Base-by-base conservation (phyloP, 78 protist genomes). In the Dictyostelium capitatum region DNA sequence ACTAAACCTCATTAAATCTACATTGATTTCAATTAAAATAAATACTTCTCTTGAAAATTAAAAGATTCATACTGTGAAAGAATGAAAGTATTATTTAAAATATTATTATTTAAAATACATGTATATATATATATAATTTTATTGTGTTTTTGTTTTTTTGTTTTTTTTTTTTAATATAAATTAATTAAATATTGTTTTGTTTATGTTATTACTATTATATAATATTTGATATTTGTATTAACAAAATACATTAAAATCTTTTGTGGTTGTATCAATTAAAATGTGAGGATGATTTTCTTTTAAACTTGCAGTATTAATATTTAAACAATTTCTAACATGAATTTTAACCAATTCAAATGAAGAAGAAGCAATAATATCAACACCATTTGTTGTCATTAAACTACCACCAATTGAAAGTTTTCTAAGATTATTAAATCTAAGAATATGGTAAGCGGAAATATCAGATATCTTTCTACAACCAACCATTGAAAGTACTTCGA, bases 271-370 rank as follows among this genome's bases (percentile, higher is more conserved):
- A 25, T 85, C 83, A 23, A 85, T 75, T 17, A 53, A 23, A 20
- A 87, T 87, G 50, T 87, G 93, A 46, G 93, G 93, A 37, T 77
- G 79, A 19, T 74, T 56, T 37, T 87, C 93, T 50, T 50, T 56
- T 32, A 87, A 15, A 23, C 20, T 19, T 11, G 48, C 54, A 25
- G 84, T 67, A 62, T 87, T 87, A 46, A 87, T 87, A 64, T 87
- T 87, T 48, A 87, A 23, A 77, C 93, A 87, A 14, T 70, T 48
- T 54, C 93, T 80, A 48, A 87, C 59, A 23, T 62, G 53, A 41
- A 87, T 87, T 80, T 87, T 87, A 48, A 87, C 78, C 79, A 87
- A 77, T 65, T 87, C 93, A 87, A 87, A 87, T 0, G 93, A 87
- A 9, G 69, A 70, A 25, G 93, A 56, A n/a, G 93, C 93, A 65